A percentile compares a stretch with the other conserved stretches of the same genome.
phyloP scores from a whole-genome alignment of 2,329 filamentous ascomycete species.

The Polytolypa hystricis region DNA sequence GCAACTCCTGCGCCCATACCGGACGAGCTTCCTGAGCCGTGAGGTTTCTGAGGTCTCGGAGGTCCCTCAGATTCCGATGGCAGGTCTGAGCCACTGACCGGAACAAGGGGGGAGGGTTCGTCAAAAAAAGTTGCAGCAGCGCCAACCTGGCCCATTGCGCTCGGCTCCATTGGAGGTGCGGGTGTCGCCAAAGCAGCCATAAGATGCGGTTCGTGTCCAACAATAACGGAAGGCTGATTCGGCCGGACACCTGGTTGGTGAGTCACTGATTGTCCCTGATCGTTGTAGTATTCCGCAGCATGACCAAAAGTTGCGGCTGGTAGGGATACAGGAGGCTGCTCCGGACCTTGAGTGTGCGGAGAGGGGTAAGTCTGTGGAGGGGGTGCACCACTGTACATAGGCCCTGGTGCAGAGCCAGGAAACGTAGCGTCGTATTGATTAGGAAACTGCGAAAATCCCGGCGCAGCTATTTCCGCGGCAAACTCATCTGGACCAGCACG shows the following conservation, averaged over 20 bases:
- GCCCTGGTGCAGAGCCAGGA: constrained; percentile 5
- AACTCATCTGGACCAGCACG: constrained; percentile 17
- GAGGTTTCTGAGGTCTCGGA: constrained; percentile 18
- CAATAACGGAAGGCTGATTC: constrained; percentile 41
- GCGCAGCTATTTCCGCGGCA: constrained; percentile 19
- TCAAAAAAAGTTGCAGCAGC: constrained; percentile 49
- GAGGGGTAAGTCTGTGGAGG: not conserved
- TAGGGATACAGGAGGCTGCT: constrained; percentile 4
- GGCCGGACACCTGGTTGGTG: constrained; percentile 50
- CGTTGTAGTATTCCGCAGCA: constrained; percentile 52
- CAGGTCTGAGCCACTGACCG: not conserved
- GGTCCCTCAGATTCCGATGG: not conserved
- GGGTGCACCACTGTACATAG: not conserved
- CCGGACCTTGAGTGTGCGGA: not conserved
- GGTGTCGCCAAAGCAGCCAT: constrained; percentile 40
- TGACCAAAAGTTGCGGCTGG: constrained; percentile 33
- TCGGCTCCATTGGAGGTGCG: constrained; percentile 49
- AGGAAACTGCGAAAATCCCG: constrained; percentile 25
- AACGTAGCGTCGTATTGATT: constrained; percentile 21
- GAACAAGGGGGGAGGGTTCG: not conserved
- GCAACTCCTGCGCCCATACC: constrained; percentile 23
- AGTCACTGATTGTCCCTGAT: constrained; percentile 49
- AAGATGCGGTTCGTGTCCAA: constrained; percentile 46
- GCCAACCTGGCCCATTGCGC: constrained; percentile 32
- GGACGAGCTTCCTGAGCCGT: constrained; percentile 20